Evolutionary conservation across 331 rosid genomes (phyloP).

Genomic region (Quercus phellos): DNA sequence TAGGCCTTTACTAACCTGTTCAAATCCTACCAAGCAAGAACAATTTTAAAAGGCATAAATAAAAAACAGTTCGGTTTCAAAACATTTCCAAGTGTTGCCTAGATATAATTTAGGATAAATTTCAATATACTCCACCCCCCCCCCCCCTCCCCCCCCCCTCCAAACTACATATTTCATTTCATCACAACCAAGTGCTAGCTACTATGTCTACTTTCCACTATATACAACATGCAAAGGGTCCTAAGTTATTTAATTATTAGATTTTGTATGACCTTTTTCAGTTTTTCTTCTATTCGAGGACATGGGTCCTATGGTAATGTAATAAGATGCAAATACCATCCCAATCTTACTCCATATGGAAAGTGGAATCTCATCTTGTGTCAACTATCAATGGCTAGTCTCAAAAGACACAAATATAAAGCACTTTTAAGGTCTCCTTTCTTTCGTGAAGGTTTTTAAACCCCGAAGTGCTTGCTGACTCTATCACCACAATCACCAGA

Average conservation of each 20-base stretch:
- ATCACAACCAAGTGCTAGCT: conserved; percentile 3
- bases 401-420: not conserved
- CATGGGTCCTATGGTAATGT: no score
- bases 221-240: not conserved
- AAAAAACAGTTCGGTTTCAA: no score
- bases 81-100: not conserved
- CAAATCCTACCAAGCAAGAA: not conserved
- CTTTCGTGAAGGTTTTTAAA: not conserved
- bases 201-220: conserved; percentile 11
- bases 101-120: not conserved
- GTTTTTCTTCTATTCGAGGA: not conserved
- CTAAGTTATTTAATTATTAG: not conserved
- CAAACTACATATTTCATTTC: not conserved
- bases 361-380: not conserved
- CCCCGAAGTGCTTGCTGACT: conserved; percentile 8
- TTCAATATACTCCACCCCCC: no score
- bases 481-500: conserved; percentile 1
- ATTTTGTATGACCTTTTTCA: not conserved
- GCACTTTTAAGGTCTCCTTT: not conserved
- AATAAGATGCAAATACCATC: no score
- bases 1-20: not conserved
- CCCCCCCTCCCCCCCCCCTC: no score
- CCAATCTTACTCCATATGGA: no score
- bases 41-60: not conserved
- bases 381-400: not conserved